Evolutionary conservation across 768 basidiomycete genomes (phyloP).

Genomic region (Russula brevipes): DNA sequence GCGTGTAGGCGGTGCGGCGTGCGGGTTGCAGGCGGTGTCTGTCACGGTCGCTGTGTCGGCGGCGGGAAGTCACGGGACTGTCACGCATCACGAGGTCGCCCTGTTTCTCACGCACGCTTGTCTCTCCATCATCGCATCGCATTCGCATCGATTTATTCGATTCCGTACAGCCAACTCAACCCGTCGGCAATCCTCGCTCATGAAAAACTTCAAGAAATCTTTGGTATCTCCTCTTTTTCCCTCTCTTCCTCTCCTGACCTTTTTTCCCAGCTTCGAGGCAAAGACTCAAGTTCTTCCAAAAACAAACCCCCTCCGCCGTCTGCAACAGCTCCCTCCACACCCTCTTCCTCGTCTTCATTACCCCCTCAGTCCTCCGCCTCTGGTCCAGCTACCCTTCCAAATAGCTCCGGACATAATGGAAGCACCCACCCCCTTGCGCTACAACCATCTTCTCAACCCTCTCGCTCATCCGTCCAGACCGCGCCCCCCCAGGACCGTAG

Average conservation of each 20-base stretch:
- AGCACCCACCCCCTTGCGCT: constrained; percentile 40
- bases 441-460: constrained; percentile 35
- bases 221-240: constrained; percentile 45
- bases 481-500: constrained; percentile 53
- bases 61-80: not conserved
- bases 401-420: constrained; percentile 34
- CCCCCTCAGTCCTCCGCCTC: constrained; percentile 43
- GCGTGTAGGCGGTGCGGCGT: not conserved
- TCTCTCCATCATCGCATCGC: constrained; percentile 8
- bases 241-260: constrained; percentile 17
- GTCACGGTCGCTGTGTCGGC: no score
- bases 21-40: no score
- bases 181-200: constrained; percentile 29
- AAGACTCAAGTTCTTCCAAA: constrained; percentile 66
- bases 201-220: constrained; percentile 86
- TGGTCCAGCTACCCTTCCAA: constrained; percentile 34
- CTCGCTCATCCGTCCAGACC: constrained; percentile 40
- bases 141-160: constrained; percentile 18
- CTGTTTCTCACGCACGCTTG: not conserved
- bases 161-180: not conserved
- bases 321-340: constrained; percentile 36
- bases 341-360: constrained; percentile 40
- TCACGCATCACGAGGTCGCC: constrained; percentile 6
- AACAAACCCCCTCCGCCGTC: constrained; percentile 54
- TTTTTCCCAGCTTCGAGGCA: constrained; percentile 53